Base-by-base conservation (phyloP, 371 early-diverging fungal genomes). In the Fennellomyces sp. region DNA sequence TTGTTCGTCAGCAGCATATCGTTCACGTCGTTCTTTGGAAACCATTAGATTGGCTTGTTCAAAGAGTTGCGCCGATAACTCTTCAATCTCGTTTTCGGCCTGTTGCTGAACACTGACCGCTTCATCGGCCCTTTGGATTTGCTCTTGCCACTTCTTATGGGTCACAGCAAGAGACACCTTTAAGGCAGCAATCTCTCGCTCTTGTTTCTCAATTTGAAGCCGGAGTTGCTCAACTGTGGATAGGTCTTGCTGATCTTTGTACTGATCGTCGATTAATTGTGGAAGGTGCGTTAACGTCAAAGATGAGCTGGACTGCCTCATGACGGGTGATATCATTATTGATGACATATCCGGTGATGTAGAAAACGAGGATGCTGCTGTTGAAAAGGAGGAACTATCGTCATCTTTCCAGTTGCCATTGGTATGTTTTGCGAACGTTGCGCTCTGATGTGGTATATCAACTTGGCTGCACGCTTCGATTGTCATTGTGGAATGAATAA, bases 31-130 rank as follows among this genome's bases (percentile, higher is more conserved):
- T 61, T 93, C 94, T 1, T 84, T 69, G 0, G 91, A 85, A 10
- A 95, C 96, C 85, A 94, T 83, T 5, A 67, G 76, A 59, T 95
- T 94, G 5, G 95, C 95, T 68, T 92, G 89, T 56, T 93, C 92
- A 71, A 94, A 94, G 30, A 95, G 73, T 57, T 75, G 80, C 35
- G 85, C 80, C n/a, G 91, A 92, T 48, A 94, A 71, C 28, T 91
- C 94, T 67, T 93, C 94, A 33, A 94, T 72, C 69, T 95, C 95
- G 11, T 85, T 84, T 64, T 93, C 91, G 7, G 94, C 83, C 56
- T 39, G 51, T 21, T 23, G 45, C 5, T 23, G 19, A 23, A 6
- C 21, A 23, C 12, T 19, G n/a, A 23, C 23, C 0, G 45, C 45
- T 23, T 21, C 23, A 6, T 45, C 45, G 17, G 45, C 45, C 21